Conservation (phyloP, 306 rosid genomes). For the Sechiopsis laciniata region DNA sequence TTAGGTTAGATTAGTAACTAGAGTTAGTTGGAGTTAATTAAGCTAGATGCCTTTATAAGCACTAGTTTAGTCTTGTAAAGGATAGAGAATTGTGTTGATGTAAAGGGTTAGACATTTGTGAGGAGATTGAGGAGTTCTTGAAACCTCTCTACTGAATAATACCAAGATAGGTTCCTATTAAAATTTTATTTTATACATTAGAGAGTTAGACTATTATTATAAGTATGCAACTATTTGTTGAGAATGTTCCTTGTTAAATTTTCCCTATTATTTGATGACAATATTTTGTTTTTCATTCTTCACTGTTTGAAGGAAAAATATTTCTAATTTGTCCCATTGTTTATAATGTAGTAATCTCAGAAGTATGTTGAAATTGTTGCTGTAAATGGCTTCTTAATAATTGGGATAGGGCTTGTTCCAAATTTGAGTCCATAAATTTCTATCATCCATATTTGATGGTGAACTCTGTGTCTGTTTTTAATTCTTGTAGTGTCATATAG, state of each 20-base stretch:
- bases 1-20: too few relatives aligned
- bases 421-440: not conserved
- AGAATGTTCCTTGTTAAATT: not conserved
- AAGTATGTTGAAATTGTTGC: not conserved
- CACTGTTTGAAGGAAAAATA: not conserved
- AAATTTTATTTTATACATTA: not conserved
- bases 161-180: too few relatives aligned
- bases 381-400: not conserved
- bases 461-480: not conserved
- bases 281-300: not conserved
- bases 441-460: slow-evolving; percentile 1
- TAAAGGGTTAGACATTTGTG: too few relatives aligned
- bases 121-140: too few relatives aligned
- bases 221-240: not conserved
- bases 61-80: too few relatives aligned
- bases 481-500: not conserved
- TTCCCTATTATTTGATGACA: not conserved
- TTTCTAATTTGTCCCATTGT: not conserved
- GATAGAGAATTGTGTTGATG: too few relatives aligned
- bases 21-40: too few relatives aligned
- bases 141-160: too few relatives aligned
- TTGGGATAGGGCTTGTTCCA: slow-evolving; percentile 2
- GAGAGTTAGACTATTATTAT: not conserved
- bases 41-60: too few relatives aligned
- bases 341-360: not conserved